phyloP scores from a whole-genome alignment of 1,284 basidiomycete species.

The Meira miltonrushii region DNA sequence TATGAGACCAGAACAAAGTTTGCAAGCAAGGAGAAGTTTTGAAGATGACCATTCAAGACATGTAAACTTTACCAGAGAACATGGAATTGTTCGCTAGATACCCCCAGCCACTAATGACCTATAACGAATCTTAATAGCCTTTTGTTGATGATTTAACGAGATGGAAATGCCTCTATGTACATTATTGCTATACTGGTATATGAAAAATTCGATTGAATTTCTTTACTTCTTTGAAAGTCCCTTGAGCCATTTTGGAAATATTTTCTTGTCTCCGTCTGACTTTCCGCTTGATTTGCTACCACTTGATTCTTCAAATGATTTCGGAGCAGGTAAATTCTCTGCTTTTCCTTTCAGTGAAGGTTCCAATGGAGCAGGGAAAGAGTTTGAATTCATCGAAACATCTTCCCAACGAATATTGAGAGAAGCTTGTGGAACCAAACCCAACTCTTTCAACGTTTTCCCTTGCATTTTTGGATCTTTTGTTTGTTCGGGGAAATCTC shows the following conservation, averaged over 20 bases:
- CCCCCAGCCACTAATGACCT: no score
- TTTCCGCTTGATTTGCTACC: slow-evolving; percentile 1
- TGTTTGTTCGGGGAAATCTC: slow-evolving; percentile 64
- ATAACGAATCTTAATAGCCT: no score
- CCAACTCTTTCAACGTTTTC: slow-evolving; percentile 64
- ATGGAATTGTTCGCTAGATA: no score
- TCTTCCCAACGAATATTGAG: slow-evolving; percentile 65
- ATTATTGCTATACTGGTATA: no score
- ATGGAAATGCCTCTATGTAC: no score
- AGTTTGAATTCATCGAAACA: slow-evolving; percentile 9
- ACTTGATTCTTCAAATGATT: slow-evolving; percentile 5
- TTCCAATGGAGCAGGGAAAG: slow-evolving; percentile 11
- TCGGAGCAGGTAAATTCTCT: slow-evolving; percentile 14
- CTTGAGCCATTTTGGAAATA: slow-evolving; percentile 20
- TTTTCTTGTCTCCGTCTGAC: slow-evolving; percentile 6
- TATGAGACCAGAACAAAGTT: no score
- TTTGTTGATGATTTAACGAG: no score
- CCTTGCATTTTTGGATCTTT: slow-evolving; percentile 68
- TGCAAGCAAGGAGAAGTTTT: no score
- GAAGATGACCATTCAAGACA: no score
- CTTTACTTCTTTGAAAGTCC: slow-evolving; percentile 12
- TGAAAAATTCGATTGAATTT: not conserved
- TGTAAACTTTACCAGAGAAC: no score
- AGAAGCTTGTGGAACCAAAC: slow-evolving; percentile 72
- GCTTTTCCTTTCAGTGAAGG: slow-evolving; percentile 8